These are phyloP conservation scores for Cucurbita pepo DNA, from an alignment of 306 rosid species.

Conservation along the genomic window DNA sequence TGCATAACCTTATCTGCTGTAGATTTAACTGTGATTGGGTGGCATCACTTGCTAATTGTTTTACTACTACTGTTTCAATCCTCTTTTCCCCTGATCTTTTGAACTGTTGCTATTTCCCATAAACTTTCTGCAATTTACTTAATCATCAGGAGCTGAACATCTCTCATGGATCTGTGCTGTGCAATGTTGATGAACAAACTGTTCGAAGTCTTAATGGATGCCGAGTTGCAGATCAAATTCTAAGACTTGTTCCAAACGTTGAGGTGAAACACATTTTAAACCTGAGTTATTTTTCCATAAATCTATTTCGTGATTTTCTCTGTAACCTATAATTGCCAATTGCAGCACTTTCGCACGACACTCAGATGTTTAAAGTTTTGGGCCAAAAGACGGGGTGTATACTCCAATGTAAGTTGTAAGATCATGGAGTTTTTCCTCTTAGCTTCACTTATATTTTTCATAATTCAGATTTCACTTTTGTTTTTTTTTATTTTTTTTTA, in stretches of 20 bases:
- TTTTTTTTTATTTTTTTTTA: background rate
- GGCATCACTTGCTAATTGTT: background rate
- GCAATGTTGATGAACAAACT: conserved; percentile 71
- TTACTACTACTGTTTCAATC: background rate
- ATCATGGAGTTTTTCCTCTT: background rate
- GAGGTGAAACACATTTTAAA: conserved; percentile 39
- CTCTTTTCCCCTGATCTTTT: background rate
- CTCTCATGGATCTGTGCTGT: conserved; percentile 54
- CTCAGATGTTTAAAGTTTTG: conserved; percentile 86
- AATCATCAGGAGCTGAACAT: conserved; percentile 69
- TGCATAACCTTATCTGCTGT: background rate
- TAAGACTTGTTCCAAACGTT: conserved; percentile 81
- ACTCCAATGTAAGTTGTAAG: conserved; percentile 70
- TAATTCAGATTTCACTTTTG: background rate
- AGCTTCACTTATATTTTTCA: background rate
- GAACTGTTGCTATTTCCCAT: background rate
- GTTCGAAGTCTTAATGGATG: conserved; percentile 96
- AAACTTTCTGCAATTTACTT: background rate
- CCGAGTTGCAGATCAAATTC: conserved; percentile 96
- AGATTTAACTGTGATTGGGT: background rate
- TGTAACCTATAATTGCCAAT: conserved; percentile 21
- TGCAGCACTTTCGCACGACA: conserved; percentile 74
- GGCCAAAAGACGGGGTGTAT: conserved; percentile 96
- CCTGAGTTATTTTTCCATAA: conserved; percentile 4
- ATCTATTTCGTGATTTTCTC: conserved; percentile 10